Conservation (phyloP, 176 grass and related monocot genomes). For the Oryza meyeriana region DNA sequence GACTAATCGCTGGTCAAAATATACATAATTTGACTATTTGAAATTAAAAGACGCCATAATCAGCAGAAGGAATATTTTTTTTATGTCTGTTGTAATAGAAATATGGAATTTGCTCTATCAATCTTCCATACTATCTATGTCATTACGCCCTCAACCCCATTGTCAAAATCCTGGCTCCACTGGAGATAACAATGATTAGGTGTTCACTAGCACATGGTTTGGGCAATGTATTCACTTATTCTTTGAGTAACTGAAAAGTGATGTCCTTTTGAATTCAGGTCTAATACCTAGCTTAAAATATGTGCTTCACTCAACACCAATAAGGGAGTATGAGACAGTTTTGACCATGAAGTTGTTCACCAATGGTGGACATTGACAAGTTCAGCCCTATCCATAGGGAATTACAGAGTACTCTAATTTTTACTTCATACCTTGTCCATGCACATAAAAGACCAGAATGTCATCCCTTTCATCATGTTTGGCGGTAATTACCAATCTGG, state of each 20-base stretch:
- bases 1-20: too few relatives aligned
- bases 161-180: background rate
- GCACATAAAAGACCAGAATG: background rate
- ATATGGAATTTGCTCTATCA: background rate
- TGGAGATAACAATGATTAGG: background rate
- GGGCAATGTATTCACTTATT: slow-evolving; percentile 5
- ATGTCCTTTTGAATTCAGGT: slow-evolving; percentile 23
- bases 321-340: background rate
- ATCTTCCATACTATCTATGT: background rate
- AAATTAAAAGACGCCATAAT: too few relatives aligned
- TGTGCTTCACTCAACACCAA: slow-evolving; percentile 15
- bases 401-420: background rate
- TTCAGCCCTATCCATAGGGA: background rate
- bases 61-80: background rate
- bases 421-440: background rate
- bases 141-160: background rate
- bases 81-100: background rate
- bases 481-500: background rate
- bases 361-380: background rate
- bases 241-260: slow-evolving; percentile 11
- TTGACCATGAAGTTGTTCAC: background rate
- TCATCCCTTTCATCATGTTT: background rate
- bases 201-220: background rate
- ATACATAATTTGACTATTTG: too few relatives aligned
- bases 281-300: slow-evolving; percentile 24